Base-by-base conservation (phyloP, 2,329 filamentous ascomycete species). In the Fusarium sp. region DNA sequence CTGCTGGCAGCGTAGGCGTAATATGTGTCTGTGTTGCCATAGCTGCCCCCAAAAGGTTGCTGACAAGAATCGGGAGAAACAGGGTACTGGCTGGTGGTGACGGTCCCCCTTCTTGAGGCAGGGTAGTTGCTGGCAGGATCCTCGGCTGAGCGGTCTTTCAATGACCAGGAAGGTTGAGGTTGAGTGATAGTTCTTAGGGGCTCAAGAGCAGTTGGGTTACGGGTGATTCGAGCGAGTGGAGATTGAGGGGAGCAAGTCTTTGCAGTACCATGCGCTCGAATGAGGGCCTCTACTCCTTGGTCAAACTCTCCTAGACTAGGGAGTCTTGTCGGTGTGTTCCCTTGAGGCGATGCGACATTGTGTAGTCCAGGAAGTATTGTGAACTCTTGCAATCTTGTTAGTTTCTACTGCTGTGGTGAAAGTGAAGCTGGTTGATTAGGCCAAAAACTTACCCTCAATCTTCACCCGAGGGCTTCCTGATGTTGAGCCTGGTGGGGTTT, bases 251-350 rank as follows among this genome's bases (percentile, higher is more conserved):
- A 71, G 63, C 74, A 74, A 9, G 70, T 64, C 21, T 69, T 74
- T 10, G 57, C 58, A 24, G 73, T 73, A 21, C 76, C 77, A 53
- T 77, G 69, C 17, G 70, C 71, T 48, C 75, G 70, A 20, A 74
- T 76, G 21, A 80, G 69, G 17, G 75, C 75, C 48, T 80, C 75
- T n/a, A 80, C 78, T 15, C 77, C 78, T 58, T 76, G 74, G 42
- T 78, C 78, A 46, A 80, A 80, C 56, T 80, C 77, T 36, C 74
- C 73, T 21, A 80, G 65, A 50, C 77, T 79, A 7, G 78, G 78
- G 30, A 80, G 75, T 43, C 69, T 73, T 38, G 76, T 53, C 8
- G 60, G 57, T 8, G 69, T 53, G 30, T 46, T 66, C 45, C 53
- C 49, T 30, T 47, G 49, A 69, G 69, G 57, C 21, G 66, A 63